Conservation (phyloP, 2,329 filamentous ascomycete genomes). For the Cercospora beticola region DNA sequence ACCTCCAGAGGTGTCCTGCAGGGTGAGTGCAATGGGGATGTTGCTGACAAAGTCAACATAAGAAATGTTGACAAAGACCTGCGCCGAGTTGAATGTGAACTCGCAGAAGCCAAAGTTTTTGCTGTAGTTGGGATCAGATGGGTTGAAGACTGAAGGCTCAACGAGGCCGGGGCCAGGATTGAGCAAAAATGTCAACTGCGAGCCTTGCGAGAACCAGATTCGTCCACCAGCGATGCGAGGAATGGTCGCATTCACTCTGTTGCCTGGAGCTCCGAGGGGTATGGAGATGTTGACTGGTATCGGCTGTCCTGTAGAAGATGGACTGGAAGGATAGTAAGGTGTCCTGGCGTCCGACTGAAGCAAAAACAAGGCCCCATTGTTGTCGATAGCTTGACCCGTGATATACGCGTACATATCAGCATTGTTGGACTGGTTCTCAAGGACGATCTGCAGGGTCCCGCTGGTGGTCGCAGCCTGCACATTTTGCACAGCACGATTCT, state of each 20-base stretch:
- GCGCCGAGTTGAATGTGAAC: slow-evolving; percentile 49
- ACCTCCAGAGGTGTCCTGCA: slow-evolving; percentile 40
- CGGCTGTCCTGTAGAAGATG: slow-evolving; percentile 35
- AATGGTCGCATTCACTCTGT: slow-evolving; percentile 36
- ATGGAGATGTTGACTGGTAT: slow-evolving; percentile 47
- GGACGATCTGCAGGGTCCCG: slow-evolving; percentile 34
- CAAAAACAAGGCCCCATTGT: slow-evolving; percentile 37
- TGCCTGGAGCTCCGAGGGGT: slow-evolving; percentile 41
- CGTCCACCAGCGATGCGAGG: slow-evolving; percentile 40
- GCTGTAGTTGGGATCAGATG: slow-evolving; percentile 47
- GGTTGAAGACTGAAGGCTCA: slow-evolving; percentile 40
- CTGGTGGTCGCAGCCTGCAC: slow-evolving; percentile 27
- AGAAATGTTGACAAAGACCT: slow-evolving; percentile 49
- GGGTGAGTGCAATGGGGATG: slow-evolving; percentile 44
- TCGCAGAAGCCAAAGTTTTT: slow-evolving; percentile 49
- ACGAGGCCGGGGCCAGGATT: slow-evolving; percentile 41
- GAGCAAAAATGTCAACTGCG: slow-evolving; percentile 36
- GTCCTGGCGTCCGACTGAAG: slow-evolving; percentile 38
- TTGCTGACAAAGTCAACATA: slow-evolving; percentile 44
- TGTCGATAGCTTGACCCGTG: slow-evolving; percentile 45
- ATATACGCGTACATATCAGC: slow-evolving; percentile 48
- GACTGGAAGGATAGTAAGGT: slow-evolving; percentile 39
- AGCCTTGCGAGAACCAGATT: slow-evolving; percentile 40
- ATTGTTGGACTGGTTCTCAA: slow-evolving; percentile 38
- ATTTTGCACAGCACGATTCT: slow-evolving; percentile 21